Evolutionary conservation across 257 asterid genomes (phyloP), one percentile per base, ranked within the genome.

Genomic region (Handroanthus guayacan): DNA sequence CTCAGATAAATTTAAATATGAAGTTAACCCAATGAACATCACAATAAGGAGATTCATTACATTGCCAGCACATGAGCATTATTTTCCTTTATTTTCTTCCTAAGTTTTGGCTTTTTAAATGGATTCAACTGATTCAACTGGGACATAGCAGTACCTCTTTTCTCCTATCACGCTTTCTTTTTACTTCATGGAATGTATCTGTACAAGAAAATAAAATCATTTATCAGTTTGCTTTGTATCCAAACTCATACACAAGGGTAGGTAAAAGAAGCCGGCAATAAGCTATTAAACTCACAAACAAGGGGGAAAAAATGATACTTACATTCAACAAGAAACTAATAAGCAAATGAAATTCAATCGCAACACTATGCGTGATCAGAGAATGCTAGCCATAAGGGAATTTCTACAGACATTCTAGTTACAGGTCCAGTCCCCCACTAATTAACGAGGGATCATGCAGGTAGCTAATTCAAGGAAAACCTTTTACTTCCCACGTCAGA

Each of bases 121-220:
- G 31, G 31, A 25, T 25, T 25, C 31, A 25, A 41, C 9, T 65
- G 7, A 58, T 71, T 31, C 43, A 20, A 71, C 75, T 20, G 64
- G n/a, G 65, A 80, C 57, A n/a, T 7, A 61, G 64, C 25, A 50
- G 47, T 86, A 93, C 98, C 98, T 88, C 96, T 82, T 89, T 93
- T 80, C 81, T 93, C 62, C 88, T 84, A 72, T 87, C 91, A 37
- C 96, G 92, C 71, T 91, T 93, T 81, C 97, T 83, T 79, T 86
- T 89, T 20, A 91, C 98, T 83, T 93, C 98, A 72, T 93, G 98
- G 82, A 93, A 93, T 47, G 98, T 82, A 81, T 93, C 98, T 93
- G 96, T 78, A 76, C 41, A 72, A 71, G 75, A 74, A 78, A 10
- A 74, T 57, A 55, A 55, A 52, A 61, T 52, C 64, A 77, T 54